phyloP scores from a whole-genome alignment of 495 filamentous ascomycete genomes.

The Neurospora sp. region DNA sequence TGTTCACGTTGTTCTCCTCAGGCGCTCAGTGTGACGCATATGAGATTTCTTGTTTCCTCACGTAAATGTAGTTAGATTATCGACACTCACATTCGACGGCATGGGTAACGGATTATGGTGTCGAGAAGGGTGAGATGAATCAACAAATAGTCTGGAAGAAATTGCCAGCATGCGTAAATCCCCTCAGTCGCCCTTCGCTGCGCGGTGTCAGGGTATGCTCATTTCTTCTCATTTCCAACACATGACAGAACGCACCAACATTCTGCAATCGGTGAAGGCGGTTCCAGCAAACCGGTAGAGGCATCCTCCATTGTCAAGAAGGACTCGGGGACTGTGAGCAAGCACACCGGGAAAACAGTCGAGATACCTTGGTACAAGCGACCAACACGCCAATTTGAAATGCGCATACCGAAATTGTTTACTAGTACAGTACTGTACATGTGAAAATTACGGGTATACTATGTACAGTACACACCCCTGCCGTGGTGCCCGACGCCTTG shows the following conservation, averaged over 20 bases:
- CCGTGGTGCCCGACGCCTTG: neutral
- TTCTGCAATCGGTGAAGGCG: neutral
- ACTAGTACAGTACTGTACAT: neutral
- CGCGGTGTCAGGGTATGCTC: neutral
- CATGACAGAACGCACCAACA: neutral
- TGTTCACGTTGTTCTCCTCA: neutral
- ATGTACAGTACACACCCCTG: neutral
- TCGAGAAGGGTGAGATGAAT: neutral
- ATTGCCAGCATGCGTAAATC: neutral
- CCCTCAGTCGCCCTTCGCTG: neutral
- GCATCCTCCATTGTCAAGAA: neutral
- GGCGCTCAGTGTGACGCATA: neutral
- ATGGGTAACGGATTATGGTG: neutral
- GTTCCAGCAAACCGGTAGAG: neutral
- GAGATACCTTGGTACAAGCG: neutral
- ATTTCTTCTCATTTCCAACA: neutral
- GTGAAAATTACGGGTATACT: neutral
- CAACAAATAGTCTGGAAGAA: neutral
- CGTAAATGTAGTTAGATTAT: neutral
- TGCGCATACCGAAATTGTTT: neutral
- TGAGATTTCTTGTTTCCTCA: neutral
- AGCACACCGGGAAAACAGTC: neutral
- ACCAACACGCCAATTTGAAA: neutral
- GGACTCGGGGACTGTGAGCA: neutral
- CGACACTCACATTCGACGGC: neutral